Evolutionary conservation across 1,284 basidiomycete species (phyloP).

Genomic region (Neotropicomus parvogracilis): DNA sequence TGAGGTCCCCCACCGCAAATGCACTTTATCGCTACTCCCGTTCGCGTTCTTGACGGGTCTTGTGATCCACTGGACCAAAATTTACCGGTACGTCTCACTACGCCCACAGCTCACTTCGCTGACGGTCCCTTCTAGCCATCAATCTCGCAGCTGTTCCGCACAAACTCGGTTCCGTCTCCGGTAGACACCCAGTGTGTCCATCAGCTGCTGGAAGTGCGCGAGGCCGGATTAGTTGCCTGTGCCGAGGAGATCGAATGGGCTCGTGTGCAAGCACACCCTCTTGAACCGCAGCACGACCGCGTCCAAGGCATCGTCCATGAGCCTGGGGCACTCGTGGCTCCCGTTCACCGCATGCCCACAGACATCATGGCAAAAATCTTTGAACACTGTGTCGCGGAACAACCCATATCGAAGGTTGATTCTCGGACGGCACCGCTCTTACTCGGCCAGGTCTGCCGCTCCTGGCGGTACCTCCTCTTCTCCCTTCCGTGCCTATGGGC

Average conservation of each 20-base stretch:
- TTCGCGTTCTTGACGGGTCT: neutral
- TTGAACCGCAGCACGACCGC: slow-evolving; percentile 19
- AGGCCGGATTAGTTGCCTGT: slow-evolving; percentile 12
- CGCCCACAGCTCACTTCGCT: neutral
- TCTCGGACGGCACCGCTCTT: slow-evolving; percentile 22
- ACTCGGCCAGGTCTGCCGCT: slow-evolving; percentile 29
- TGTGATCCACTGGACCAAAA: slow-evolving; percentile 9
- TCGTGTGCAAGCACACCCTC: slow-evolving; percentile 17
- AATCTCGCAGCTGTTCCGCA: slow-evolving; percentile 29
- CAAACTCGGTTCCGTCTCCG: slow-evolving; percentile 28
- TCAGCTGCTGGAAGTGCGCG: slow-evolving; percentile 21
- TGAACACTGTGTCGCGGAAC: slow-evolving; percentile 22
- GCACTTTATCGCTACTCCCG: slow-evolving; percentile 7
- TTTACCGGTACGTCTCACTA: slow-evolving; percentile 22
- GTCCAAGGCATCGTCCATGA: slow-evolving; percentile 21
- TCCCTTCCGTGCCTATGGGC: slow-evolving; percentile 30
- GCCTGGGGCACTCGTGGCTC: slow-evolving; percentile 31
- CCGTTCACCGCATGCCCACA: slow-evolving; percentile 32
- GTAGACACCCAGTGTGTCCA: slow-evolving; percentile 18
- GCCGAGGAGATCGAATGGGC: slow-evolving; percentile 22
- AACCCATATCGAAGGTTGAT: slow-evolving; percentile 9
- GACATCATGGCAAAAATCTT: slow-evolving; percentile 30
- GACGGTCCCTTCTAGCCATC: slow-evolving; percentile 14
- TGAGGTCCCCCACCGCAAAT: neutral
- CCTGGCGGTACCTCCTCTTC: slow-evolving; percentile 31